Conservation (phyloP, 495 filamentous ascomycete genomes). For the Penicillium roqueforti region DNA sequence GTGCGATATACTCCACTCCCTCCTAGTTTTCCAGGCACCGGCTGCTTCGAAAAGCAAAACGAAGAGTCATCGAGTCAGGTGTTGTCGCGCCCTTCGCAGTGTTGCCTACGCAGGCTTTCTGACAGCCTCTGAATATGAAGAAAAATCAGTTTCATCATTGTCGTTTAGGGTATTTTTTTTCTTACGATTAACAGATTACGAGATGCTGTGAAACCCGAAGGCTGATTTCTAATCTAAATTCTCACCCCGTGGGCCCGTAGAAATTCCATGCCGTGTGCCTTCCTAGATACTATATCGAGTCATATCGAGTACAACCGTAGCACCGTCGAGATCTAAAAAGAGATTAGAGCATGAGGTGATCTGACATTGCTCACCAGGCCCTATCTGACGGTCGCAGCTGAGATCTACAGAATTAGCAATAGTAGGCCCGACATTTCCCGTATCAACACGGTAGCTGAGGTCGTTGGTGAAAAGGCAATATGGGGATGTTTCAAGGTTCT, state of each 20-base stretch:
- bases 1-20: conserved; percentile 2
- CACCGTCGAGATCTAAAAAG: neutral
- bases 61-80: conserved; percentile 19
- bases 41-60: conserved; percentile 11
- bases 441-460: neutral
- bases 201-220: conserved; percentile 2
- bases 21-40: conserved; percentile 11
- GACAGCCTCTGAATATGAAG: neutral
- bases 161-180: neutral
- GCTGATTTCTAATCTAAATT: conserved; percentile 9
- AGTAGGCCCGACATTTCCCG: neutral
- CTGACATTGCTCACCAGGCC: neutral
- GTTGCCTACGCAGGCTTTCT: conserved; percentile 20
- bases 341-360: neutral
- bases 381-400: conserved; percentile 9
- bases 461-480: neutral
- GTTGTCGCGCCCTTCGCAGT: conserved; percentile 9
- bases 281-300: neutral
- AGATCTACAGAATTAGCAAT: neutral
- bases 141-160: conserved; percentile 1
- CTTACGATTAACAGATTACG: neutral
- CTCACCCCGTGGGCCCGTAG: neutral
- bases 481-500: neutral
- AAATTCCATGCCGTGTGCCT: conserved; percentile 2
- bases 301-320: neutral